These are phyloP conservation scores for Glonium stellatum DNA, from an alignment of 495 filamentous ascomycete genomes.

Conservation along the genomic window DNA sequence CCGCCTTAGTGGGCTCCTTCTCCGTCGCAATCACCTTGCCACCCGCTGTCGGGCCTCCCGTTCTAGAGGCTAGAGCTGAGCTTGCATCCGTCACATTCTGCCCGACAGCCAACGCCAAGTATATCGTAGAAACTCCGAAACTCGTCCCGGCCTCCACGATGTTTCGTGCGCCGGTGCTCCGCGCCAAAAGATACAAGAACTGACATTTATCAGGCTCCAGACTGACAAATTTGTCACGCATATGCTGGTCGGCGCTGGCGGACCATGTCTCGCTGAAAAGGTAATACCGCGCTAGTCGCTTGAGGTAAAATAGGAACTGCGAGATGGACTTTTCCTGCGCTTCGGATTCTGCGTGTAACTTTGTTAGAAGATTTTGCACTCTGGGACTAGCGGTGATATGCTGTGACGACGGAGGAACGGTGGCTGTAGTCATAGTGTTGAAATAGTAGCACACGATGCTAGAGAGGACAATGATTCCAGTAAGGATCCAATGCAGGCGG, in stretches of 20 bases:
- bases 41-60: constrained; percentile 1
- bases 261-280: no score
- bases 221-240: constrained; percentile 49
- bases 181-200: constrained; percentile 43
- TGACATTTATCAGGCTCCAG: constrained; percentile 48
- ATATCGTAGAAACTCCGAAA: constrained; percentile 55
- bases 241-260: constrained; percentile 6
- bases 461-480: no score
- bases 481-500: no score
- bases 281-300: no score
- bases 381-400: no score
- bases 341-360: no score
- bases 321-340: no score
- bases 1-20: constrained; percentile 45
- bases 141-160: constrained; percentile 53
- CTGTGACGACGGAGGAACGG: no score
- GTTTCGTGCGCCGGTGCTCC: constrained; percentile 40
- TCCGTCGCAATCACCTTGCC: constrained; percentile 50
- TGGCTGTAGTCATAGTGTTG: no score
- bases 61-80: not conserved
- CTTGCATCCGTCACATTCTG: constrained; percentile 29
- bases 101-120: constrained; percentile 49
- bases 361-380: no score
- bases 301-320: no score
- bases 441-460: no score